These are phyloP conservation scores for Populus hybrid DNA, from an alignment of 441 rosid genomes.

Conservation along the genomic window DNA sequence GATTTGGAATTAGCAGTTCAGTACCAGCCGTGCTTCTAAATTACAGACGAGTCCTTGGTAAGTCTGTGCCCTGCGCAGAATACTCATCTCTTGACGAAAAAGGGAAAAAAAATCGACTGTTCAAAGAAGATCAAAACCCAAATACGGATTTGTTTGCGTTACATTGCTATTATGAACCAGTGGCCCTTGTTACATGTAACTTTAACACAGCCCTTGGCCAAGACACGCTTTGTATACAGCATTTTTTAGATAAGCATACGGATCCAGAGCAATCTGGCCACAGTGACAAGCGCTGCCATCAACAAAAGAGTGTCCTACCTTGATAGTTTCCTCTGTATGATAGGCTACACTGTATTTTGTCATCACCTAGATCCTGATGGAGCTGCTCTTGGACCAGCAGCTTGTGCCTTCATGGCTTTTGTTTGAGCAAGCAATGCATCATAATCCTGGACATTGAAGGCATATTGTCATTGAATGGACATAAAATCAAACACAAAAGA, in stretches of 20 bases:
- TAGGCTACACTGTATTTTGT: neutral
- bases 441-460: conserved; percentile 45
- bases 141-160: neutral
- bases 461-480: neutral
- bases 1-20: neutral
- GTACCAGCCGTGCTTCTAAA: neutral
- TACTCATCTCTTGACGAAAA: neutral
- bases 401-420: conserved; percentile 59
- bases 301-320: neutral
- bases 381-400: conserved; percentile 52
- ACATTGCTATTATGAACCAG: neutral
- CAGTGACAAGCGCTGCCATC: neutral
- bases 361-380: conserved; percentile 53
- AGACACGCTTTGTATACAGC: neutral
- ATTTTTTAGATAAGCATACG: neutral
- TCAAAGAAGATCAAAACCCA: neutral
- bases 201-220: conserved; percentile 9
- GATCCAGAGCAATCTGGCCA: neutral
- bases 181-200: neutral
- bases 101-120: neutral
- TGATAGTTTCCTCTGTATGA: neutral
- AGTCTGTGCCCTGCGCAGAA: neutral
- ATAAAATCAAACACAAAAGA: neutral
- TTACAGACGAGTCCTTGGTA: neutral
- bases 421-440: conserved; percentile 60